Evolutionary conservation across 371 early-diverging fungal species (phyloP), one percentile per base, ranked within the genome.

Genomic region (Dichotomocladium elegans): DNA sequence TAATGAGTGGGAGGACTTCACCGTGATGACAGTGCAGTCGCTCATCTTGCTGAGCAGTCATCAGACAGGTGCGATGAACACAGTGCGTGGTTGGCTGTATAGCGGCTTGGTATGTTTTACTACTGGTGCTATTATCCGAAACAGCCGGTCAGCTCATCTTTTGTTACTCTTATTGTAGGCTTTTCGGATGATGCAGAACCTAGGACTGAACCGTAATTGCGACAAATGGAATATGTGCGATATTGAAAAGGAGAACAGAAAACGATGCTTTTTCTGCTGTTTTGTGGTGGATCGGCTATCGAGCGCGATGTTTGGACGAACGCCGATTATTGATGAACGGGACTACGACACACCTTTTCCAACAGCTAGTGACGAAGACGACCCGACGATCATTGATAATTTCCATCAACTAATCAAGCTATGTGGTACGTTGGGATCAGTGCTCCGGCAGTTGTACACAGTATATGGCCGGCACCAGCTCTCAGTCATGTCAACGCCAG

Each of bases 201-300:
- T 86, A 9, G 84, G 84, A 9, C 53, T 86, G 25, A 76, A 86
- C 61, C 61, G 75, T 47, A 79, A 85, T 26, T 77, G 76, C 17
- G 77, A 82, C 28, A 70, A 58, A 31, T 82, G 80, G 72, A 58
- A 68, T 10, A 53, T 80, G 21, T 61, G 76, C 15, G 64, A 59
- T 21, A 49, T 64, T 7, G 75, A 80, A 65, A 72, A 73, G 45
- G 83, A 83, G 54, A 63, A 79, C 35, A 61, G 80, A 46, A 83
- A 79, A 55, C 70, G 83, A 6, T 73, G 70, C 3, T 86, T 80
- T 64, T 86, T 82, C 70, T 73, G 75, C 9, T 81, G 81, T 42
- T 84, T 80, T 65, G 77, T 86, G 19, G 57, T 84, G 3, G 85
- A 86, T 47, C 68, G 80, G 10, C 55, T 79, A 22, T 48, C 77